Percentiles rank a stretch among this genome's conserved stretches.
Evolutionary conservation across 2,329 filamentous ascomycete genomes (phyloP).

Genomic region (Diaporthe amygdali): DNA sequence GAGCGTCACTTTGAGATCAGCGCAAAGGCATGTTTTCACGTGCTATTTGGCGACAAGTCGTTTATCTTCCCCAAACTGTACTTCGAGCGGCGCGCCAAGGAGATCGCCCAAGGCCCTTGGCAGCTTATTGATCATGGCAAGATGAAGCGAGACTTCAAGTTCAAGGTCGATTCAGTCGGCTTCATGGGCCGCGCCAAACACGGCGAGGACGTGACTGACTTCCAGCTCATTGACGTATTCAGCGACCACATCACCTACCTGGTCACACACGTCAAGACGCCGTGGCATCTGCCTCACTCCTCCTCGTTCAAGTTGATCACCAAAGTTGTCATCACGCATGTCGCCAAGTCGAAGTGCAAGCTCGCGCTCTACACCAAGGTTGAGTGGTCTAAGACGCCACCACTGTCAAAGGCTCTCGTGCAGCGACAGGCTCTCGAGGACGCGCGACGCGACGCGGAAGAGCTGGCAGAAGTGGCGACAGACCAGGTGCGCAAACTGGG

Average conservation of each 20-base stretch:
- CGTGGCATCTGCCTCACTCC: slow-evolving; percentile 86
- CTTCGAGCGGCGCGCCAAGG: slow-evolving; percentile 78
- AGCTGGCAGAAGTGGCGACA: slow-evolving; percentile 76
- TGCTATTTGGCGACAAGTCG: slow-evolving; percentile 95
- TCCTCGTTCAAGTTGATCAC: slow-evolving; percentile 81
- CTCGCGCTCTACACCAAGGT: slow-evolving; percentile 86
- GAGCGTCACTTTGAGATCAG: slow-evolving; percentile 89
- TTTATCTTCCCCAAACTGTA: slow-evolving; percentile 92
- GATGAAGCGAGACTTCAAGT: slow-evolving; percentile 80
- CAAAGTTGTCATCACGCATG: slow-evolving; percentile 92
- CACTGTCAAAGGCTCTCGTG: slow-evolving; percentile 65
- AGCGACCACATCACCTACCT: slow-evolving; percentile 77
- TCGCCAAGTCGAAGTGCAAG: slow-evolving; percentile 91
- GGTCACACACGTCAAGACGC: slow-evolving; percentile 65
- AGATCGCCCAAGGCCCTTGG: slow-evolving; percentile 90
- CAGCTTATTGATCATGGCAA: slow-evolving; percentile 69
- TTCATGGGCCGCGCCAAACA: slow-evolving; percentile 67
- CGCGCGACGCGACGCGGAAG: slow-evolving; percentile 72
- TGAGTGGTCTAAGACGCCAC: slow-evolving; percentile 79
- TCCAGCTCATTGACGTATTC: slow-evolving; percentile 84
- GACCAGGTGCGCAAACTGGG: slow-evolving; percentile 80
- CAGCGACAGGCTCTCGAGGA: slow-evolving; percentile 78
- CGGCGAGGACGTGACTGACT: slow-evolving; percentile 69
- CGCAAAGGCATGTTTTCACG: slow-evolving; percentile 93
- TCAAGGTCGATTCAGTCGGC: slow-evolving; percentile 73